Conservation (phyloP, 257 asterid genomes). For the Ilex asprella region DNA sequence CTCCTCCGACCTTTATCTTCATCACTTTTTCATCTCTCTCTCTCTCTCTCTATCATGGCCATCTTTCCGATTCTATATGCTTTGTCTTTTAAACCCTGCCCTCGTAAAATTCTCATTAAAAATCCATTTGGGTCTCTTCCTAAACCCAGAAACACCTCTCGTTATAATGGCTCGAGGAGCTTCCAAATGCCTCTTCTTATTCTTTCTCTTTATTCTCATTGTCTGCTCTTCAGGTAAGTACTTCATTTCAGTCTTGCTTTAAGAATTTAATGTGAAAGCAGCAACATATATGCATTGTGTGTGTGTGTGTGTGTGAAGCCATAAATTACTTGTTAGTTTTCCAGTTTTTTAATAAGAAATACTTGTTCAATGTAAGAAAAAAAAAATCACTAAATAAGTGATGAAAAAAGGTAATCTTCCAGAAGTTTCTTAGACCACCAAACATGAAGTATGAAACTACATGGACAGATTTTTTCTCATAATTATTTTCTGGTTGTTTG, state of each 20-base stretch:
- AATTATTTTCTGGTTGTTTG: too few relatives aligned
- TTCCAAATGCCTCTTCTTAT: conserved; percentile 23
- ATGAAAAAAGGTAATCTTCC: too few relatives aligned
- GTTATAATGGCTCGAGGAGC: conserved; percentile 39
- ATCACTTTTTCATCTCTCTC: conserved; percentile 15
- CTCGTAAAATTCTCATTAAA: conserved; percentile 16
- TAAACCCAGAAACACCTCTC: conserved; percentile 8
- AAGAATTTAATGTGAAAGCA: too few relatives aligned
- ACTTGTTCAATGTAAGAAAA: too few relatives aligned
- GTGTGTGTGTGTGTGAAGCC: too few relatives aligned
- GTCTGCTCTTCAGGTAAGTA: conserved; percentile 38
- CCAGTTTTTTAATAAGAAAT: too few relatives aligned
- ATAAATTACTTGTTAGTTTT: too few relatives aligned
- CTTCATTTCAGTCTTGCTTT: background rate
- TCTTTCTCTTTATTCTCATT: conserved; percentile 29
- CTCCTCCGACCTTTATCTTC: conserved; percentile 20
- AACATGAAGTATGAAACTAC: too few relatives aligned
- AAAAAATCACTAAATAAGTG: too few relatives aligned
- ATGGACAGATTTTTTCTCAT: too few relatives aligned
- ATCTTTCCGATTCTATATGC: conserved; percentile 19
- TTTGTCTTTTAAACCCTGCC: conserved; percentile 7
- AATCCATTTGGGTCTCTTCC: conserved; percentile 17
- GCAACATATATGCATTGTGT: too few relatives aligned
- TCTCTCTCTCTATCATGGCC: conserved; percentile 15
- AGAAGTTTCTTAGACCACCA: too few relatives aligned